These are phyloP conservation scores for Aethionema arabicum DNA, from an alignment of 345 rosid species.

Conservation along the genomic window DNA sequence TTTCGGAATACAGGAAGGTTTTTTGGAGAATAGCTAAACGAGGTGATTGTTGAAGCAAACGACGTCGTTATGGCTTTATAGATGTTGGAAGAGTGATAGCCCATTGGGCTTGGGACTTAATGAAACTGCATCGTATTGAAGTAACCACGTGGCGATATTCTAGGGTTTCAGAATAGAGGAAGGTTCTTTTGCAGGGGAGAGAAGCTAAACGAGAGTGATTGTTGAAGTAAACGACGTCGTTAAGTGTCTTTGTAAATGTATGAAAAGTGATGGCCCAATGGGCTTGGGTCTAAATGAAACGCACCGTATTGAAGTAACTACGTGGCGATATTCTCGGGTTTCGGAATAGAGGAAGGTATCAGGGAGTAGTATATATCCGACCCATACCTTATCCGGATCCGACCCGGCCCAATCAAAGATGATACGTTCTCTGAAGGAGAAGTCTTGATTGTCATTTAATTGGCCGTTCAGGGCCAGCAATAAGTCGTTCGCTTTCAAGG, in stretches of 20 bases:
- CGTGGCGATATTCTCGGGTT: background rate
- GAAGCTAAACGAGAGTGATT: slow-evolving; percentile 31
- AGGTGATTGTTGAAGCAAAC: slow-evolving; percentile 28
- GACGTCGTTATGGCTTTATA: slow-evolving; percentile 39
- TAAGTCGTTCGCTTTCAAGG: background rate
- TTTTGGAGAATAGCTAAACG: slow-evolving; percentile 44
- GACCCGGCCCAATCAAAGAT: slow-evolving; percentile 1
- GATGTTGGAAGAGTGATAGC: slow-evolving; percentile 30
- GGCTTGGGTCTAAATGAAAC: background rate
- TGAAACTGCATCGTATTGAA: background rate
- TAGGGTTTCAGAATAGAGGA: background rate
- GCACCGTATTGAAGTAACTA: background rate
- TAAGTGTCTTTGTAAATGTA: slow-evolving; percentile 42
- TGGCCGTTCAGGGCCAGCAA: slow-evolving; percentile 8
- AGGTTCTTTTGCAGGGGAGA: slow-evolving; percentile 66
- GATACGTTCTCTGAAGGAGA: slow-evolving; percentile 21
- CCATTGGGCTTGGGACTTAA: background rate
- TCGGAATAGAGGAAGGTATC: background rate
- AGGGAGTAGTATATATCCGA: background rate
- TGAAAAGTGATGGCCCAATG: slow-evolving; percentile 16
- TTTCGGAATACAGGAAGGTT: slow-evolving; percentile 34
- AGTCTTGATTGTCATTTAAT: slow-evolving; percentile 11
- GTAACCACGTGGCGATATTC: background rate
- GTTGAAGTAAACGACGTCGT: slow-evolving; percentile 32
- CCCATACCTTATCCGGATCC: background rate